Percentiles rank a stretch among this genome's conserved stretches.
phyloP scores from a whole-genome alignment of 2,329 filamentous ascomycete species.

The Catunica adiposa region DNA sequence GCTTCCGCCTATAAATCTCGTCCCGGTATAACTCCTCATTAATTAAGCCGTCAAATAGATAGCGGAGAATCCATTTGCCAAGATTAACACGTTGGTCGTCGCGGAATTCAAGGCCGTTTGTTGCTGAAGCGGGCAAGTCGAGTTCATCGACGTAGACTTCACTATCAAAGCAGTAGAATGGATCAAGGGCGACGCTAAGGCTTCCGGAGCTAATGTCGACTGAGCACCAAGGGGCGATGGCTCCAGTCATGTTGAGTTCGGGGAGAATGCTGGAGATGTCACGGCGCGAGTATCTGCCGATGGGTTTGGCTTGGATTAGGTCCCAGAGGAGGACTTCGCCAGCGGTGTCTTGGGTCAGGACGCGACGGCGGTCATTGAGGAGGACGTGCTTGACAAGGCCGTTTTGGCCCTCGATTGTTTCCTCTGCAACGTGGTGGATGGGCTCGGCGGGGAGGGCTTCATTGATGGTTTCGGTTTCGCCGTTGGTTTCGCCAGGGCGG shows the following conservation, averaged over 20 bases:
- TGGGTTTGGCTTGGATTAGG: conserved; percentile 70
- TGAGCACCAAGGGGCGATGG: conserved; percentile 88
- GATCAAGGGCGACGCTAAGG: conserved; percentile 77
- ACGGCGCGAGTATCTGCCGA: conserved; percentile 84
- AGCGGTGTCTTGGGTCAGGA: conserved; percentile 82
- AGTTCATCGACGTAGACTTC: conserved; percentile 94
- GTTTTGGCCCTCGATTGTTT: conserved; percentile 87
- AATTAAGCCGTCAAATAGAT: conserved; percentile 76
- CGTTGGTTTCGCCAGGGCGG: conserved; percentile 33
- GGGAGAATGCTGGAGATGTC: conserved; percentile 85
- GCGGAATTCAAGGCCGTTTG: conserved; percentile 51
- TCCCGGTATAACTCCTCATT: conserved; percentile 82
- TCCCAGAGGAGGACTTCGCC: conserved; percentile 95
- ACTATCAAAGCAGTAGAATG: conserved; percentile 92
- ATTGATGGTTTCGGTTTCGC: conserved; percentile 18
- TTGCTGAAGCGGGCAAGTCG: conserved; percentile 40
- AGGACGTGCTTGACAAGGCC: conserved; percentile 86
- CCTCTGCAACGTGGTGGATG: conserved; percentile 50
- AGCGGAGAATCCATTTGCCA: conserved; percentile 88
- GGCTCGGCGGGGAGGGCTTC: conserved; percentile 32
- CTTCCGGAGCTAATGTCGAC: conserved; percentile 87
- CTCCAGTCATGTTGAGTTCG: conserved; percentile 73
- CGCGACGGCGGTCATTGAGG: conserved; percentile 76
- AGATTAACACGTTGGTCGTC: conserved; percentile 96
- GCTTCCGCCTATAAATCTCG: conserved; percentile 49